These are phyloP conservation scores for Trichoderma semiorbis DNA, from an alignment of 2,329 filamentous ascomycete species.

Conservation along the genomic window DNA sequence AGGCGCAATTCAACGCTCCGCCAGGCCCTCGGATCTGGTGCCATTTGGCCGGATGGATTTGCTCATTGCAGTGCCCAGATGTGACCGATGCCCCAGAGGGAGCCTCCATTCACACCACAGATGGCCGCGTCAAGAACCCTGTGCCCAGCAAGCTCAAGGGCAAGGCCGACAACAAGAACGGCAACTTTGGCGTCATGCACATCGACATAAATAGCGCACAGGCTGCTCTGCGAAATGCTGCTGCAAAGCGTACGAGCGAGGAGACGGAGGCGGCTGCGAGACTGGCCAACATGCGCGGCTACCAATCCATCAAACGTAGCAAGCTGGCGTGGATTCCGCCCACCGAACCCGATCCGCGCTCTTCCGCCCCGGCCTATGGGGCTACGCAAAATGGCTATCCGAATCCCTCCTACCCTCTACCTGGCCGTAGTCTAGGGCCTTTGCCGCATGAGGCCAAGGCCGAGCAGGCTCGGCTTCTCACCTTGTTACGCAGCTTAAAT, in stretches of 20 bases:
- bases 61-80: slow-evolving; percentile 11
- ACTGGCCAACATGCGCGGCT: slow-evolving; percentile 52
- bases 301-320: slow-evolving; percentile 48
- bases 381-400: slow-evolving; percentile 7
- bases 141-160: slow-evolving; percentile 61
- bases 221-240: slow-evolving; percentile 48
- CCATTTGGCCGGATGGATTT: not conserved
- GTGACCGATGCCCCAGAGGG: slow-evolving; percentile 11
- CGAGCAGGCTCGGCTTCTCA: slow-evolving; percentile 58
- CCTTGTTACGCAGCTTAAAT: slow-evolving; percentile 52
- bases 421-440: slow-evolving; percentile 16
- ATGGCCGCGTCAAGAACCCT: slow-evolving; percentile 47
- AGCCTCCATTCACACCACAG: slow-evolving; percentile 21
- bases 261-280: slow-evolving; percentile 57
- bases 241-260: slow-evolving; percentile 60
- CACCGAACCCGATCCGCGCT: slow-evolving; percentile 9
- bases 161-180: slow-evolving; percentile 52
- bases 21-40: not conserved
- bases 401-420: slow-evolving; percentile 14
- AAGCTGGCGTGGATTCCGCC: slow-evolving; percentile 32
- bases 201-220: slow-evolving; percentile 50
- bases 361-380: slow-evolving; percentile 11
- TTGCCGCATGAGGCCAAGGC: slow-evolving; percentile 49
- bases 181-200: slow-evolving; percentile 62
- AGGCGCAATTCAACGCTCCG: not conserved